Evolutionary conservation across 805 yeast species (phyloP).

Genomic region (Yamadazyma philogaea): DNA sequence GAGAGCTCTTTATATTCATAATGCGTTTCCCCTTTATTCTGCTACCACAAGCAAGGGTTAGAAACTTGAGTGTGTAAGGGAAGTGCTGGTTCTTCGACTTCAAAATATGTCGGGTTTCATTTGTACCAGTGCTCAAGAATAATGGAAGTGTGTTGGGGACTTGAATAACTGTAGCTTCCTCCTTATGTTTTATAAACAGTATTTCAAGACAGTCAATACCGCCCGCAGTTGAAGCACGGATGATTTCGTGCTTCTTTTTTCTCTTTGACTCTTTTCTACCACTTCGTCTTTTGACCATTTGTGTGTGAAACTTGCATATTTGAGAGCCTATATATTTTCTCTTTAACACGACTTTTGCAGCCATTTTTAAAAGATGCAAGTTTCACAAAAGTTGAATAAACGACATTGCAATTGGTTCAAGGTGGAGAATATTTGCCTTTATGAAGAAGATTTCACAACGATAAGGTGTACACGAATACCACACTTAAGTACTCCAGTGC

Average conservation of each 20-base stretch:
- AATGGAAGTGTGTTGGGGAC: not conserved
- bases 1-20: not conserved
- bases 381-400: too few species aligned
- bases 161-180: not conserved
- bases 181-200: not conserved
- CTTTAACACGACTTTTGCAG: not conserved
- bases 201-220: not conserved
- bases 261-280: not conserved
- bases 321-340: too few species aligned
- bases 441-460: too few species aligned
- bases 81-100: not conserved
- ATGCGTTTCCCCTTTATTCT: not conserved
- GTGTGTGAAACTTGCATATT: not conserved
- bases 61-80: not conserved
- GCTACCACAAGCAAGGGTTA: not conserved
- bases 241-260: not conserved
- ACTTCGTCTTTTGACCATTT: not conserved
- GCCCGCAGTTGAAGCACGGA: not conserved
- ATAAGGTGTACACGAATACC: too few species aligned
- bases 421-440: too few species aligned
- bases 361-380: not conserved
- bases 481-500: too few species aligned
- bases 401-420: too few species aligned
- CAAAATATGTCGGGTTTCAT: not conserved
- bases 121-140: not conserved